Percentiles rank a stretch among this genome's conserved stretches.
Conservation (phyloP, 345 rosid species). For the Aquilaria yunnanensis region DNA sequence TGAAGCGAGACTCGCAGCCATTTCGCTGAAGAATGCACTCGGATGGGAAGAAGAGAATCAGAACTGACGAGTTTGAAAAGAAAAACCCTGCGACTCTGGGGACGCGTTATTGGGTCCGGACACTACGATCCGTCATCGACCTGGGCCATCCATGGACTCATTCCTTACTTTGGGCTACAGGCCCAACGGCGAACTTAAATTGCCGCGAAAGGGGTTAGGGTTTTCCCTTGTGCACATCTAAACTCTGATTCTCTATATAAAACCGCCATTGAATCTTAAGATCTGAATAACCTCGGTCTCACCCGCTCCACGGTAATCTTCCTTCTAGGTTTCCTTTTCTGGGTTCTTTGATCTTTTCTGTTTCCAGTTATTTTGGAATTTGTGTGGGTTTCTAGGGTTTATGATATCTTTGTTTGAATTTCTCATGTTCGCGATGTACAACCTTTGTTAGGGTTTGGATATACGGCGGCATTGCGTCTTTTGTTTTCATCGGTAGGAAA, state of each 20-base stretch:
- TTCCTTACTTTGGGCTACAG: not conserved
- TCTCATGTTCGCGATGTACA: too few relatives aligned
- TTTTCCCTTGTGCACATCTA: not conserved
- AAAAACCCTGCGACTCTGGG: not conserved
- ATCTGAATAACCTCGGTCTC: too few relatives aligned
- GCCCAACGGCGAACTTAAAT: not conserved
- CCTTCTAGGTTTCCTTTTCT: not conserved
- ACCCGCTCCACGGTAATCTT: not conserved
- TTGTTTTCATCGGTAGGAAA: too few relatives aligned
- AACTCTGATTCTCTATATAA: not conserved
- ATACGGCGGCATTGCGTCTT: too few relatives aligned
- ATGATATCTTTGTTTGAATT: too few relatives aligned
- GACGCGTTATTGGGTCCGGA: too few relatives aligned
- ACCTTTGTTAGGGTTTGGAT: too few relatives aligned
- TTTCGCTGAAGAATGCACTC: not conserved
- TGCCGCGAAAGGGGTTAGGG: not conserved
- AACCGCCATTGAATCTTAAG: not conserved
- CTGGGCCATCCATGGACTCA: too few relatives aligned
- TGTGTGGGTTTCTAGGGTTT: not conserved
- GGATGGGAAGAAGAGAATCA: not conserved
- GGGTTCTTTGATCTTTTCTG: not conserved
- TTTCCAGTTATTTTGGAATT: not conserved
- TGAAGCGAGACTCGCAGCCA: slow-evolving; percentile 15
- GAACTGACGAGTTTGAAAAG: not conserved
- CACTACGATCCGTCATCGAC: too few relatives aligned